Percentiles rank a stretch among this genome's conserved stretches.
These are phyloP conservation scores for Tetrahymena thermophila DNA, from an alignment of 73 alveolate species.

Conservation along the genomic window DNA sequence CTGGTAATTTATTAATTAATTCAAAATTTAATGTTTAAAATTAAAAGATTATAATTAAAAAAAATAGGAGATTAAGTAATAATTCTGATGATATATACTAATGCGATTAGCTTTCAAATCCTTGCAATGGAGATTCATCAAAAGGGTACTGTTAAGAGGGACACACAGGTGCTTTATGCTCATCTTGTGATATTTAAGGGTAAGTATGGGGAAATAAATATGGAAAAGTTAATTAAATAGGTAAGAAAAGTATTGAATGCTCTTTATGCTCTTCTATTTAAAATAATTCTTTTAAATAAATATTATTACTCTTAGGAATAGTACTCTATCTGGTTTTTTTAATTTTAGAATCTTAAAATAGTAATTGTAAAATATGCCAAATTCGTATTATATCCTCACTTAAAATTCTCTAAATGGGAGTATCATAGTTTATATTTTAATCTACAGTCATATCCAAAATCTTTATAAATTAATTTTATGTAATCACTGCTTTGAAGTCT, in stretches of 20 bases:
- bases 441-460: not conserved
- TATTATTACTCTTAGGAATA: not conserved
- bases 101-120: not conserved
- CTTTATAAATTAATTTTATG: not conserved
- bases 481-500: not conserved
- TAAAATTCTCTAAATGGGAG: not conserved
- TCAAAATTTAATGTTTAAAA: not conserved
- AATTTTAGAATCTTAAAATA: not conserved
- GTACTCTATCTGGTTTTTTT: not conserved
- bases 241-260: not conserved
- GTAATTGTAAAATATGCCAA: not conserved
- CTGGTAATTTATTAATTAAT: not conserved
- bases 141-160: not conserved
- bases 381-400: not conserved
- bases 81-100: not conserved
- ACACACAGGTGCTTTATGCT: not conserved
- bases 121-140: not conserved
- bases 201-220: not conserved
- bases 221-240: not conserved
- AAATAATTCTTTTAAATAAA: not conserved
- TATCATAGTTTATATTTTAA: not conserved
- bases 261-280: not conserved
- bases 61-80: not conserved
- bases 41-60: not conserved
- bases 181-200: not conserved